phyloP scores from a whole-genome alignment of 2,329 filamentous ascomycete species.

The Neoarthrinium moseri region DNA sequence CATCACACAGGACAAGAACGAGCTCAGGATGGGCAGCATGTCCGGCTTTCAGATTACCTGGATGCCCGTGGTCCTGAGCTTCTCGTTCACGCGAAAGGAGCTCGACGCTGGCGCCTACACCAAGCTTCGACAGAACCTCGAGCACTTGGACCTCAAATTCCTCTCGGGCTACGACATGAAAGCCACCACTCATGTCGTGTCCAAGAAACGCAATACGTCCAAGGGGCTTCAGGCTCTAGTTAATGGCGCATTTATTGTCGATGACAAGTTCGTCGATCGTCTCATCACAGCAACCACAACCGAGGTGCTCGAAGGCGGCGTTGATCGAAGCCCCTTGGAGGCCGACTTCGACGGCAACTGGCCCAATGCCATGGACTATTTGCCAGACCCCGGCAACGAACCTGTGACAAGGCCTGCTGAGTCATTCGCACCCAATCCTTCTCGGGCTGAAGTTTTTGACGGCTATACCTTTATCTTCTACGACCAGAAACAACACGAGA shows the following conservation, averaged over 20 bases:
- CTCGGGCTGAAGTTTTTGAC: slow-evolving; percentile 72
- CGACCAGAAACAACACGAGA: slow-evolving; percentile 71
- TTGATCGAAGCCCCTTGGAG: slow-evolving; percentile 62
- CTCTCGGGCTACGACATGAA: slow-evolving; percentile 67
- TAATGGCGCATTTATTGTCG: slow-evolving; percentile 76
- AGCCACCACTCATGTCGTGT: slow-evolving; percentile 82
- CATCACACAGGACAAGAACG: slow-evolving; percentile 58
- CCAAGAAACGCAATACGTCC: slow-evolving; percentile 85
- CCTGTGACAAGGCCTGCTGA: slow-evolving; percentile 65
- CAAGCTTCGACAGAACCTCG: slow-evolving; percentile 63
- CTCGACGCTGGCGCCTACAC: slow-evolving; percentile 64
- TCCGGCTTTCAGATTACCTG: slow-evolving; percentile 70
- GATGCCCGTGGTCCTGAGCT: slow-evolving; percentile 78
- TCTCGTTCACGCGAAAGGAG: slow-evolving; percentile 73
- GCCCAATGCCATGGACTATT: slow-evolving; percentile 70
- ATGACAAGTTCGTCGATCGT: slow-evolving; percentile 70
- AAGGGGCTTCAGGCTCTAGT: slow-evolving; percentile 85
- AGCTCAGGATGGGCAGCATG: slow-evolving; percentile 71
- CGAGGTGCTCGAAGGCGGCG: slow-evolving; percentile 43
- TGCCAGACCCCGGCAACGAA: slow-evolving; percentile 76
- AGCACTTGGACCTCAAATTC: slow-evolving; percentile 87
- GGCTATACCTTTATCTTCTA: slow-evolving; percentile 90
- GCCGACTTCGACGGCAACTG: slow-evolving; percentile 75
- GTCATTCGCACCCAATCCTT: slow-evolving; percentile 69
- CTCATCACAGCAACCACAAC: slow-evolving; percentile 60